Percentiles rank a stretch among this genome's conserved stretches.
Evolutionary conservation across 2,329 filamentous ascomycete genomes (phyloP).

Genomic region (Cladophialophora bantiana): DNA sequence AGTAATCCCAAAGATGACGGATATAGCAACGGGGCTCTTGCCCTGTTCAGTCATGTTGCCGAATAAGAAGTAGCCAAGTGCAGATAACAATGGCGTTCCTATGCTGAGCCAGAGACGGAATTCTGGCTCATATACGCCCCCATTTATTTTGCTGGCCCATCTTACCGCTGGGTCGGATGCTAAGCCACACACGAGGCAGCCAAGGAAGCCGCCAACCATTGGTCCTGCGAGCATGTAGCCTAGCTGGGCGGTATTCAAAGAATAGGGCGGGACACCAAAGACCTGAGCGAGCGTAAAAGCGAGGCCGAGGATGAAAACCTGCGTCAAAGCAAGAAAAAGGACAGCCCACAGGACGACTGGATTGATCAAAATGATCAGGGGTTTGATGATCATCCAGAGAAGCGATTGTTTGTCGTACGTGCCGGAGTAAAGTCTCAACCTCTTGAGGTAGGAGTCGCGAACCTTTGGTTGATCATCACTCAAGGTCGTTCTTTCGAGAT

Average conservation of each 20-base stretch:
- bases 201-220: constrained; percentile 18
- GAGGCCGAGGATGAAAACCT: background rate
- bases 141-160: constrained; percentile 50
- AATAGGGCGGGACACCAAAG: constrained; percentile 42
- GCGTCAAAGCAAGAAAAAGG: background rate
- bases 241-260: constrained; percentile 39
- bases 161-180: constrained; percentile 44
- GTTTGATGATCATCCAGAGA: constrained; percentile 7
- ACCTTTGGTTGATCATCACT: background rate
- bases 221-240: constrained; percentile 37
- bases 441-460: background rate
- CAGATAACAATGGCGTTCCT: constrained; percentile 21
- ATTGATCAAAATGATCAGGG: constrained; percentile 37
- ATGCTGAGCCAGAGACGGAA: constrained; percentile 39
- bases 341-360: constrained; percentile 37
- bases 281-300: constrained; percentile 39
- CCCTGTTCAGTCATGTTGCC: constrained; percentile 21
- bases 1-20: constrained; percentile 15
- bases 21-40: constrained; percentile 9
- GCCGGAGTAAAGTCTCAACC: background rate
- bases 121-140: constrained; percentile 46
- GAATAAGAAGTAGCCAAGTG: constrained; percentile 40
- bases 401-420: constrained; percentile 11
- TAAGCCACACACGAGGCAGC: constrained; percentile 49
- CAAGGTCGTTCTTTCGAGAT: too few species aligned